Percentiles rank a stretch among this genome's conserved stretches.
Evolutionary conservation across 2,329 filamentous ascomycete genomes (phyloP).

Genomic region (Ophiostoma australiae): DNA sequence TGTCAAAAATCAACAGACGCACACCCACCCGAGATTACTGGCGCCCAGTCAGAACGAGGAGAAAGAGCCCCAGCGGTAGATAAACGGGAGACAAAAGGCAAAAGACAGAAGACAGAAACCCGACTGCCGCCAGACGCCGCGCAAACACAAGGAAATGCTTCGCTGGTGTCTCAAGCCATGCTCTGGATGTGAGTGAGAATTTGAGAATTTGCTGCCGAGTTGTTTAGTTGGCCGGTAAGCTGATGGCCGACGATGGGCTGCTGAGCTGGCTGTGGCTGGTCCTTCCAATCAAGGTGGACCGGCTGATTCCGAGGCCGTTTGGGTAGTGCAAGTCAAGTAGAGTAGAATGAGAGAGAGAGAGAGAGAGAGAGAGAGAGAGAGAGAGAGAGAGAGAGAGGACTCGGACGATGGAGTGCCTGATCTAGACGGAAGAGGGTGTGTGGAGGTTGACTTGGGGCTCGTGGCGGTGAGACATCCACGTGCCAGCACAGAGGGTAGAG

Average conservation of each 20-base stretch:
- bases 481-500: slow-evolving; percentile 17
- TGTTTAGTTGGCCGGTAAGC: background rate
- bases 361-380: background rate
- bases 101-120: background rate
- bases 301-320: background rate
- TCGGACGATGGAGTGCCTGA: background rate
- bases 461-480: slow-evolving; percentile 23
- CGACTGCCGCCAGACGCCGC: background rate
- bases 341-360: background rate
- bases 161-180: slow-evolving; percentile 4
- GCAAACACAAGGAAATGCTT: slow-evolving; percentile 8
- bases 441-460: slow-evolving; percentile 15
- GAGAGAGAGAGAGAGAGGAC: background rate
- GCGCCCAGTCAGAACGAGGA: background rate
- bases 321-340: background rate
- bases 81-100: background rate
- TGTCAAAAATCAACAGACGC: slow-evolving; percentile 23
- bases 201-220: background rate
- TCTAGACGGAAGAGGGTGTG: slow-evolving; percentile 10
- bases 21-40: slow-evolving; percentile 5
- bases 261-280: background rate
- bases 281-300: slow-evolving; percentile 16
- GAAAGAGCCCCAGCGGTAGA: slow-evolving; percentile 1
- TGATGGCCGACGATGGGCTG: background rate
- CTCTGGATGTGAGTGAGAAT: background rate